Evolutionary conservation across 495 filamentous ascomycete genomes (phyloP).

Genomic region (Neurospora terricola): DNA sequence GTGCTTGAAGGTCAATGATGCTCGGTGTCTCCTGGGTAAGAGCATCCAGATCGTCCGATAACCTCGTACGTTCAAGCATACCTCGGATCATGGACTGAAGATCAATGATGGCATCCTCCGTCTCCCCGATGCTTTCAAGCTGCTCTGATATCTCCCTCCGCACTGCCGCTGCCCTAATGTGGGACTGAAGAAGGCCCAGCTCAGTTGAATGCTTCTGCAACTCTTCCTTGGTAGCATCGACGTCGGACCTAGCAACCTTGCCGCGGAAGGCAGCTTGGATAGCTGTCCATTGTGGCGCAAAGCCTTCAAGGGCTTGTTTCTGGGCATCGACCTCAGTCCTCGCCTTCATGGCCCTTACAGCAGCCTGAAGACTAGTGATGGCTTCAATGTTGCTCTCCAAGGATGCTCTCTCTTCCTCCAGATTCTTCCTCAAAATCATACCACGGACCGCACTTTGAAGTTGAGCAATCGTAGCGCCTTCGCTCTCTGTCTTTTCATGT

Average conservation of each 20-base stretch:
- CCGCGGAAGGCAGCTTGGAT: conserved; percentile 43
- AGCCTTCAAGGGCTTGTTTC: conserved; percentile 29
- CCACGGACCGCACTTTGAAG: conserved; percentile 47
- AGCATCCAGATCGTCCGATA: conserved; percentile 41
- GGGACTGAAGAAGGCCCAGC: conserved; percentile 28
- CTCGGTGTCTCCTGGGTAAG: conserved; percentile 47
- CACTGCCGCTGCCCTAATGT: conserved; percentile 37
- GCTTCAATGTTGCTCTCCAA: conserved; percentile 26
- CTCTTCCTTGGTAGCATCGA: conserved; percentile 27
- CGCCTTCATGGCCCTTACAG: conserved; percentile 27
- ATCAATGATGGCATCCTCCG: conserved; percentile 32
- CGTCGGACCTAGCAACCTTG: conserved; percentile 32
- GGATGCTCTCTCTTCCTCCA: conserved; percentile 27
- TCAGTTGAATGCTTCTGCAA: conserved; percentile 26
- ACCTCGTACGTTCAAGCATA: conserved; percentile 39
- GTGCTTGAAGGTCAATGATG: conserved; percentile 61
- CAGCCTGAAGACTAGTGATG: conserved; percentile 42
- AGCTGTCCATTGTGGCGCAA: conserved; percentile 31
- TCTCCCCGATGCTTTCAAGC: conserved; percentile 28
- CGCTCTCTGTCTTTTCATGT: conserved; percentile 40
- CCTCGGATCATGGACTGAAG: conserved; percentile 41
- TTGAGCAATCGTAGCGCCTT: conserved; percentile 33
- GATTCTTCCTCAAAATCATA: conserved; percentile 31
- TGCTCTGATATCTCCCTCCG: conserved; percentile 36
- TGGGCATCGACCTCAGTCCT: conserved; percentile 27